Base-by-base conservation (phyloP, 208 protist species). In the Porcisia deanei region DNA sequence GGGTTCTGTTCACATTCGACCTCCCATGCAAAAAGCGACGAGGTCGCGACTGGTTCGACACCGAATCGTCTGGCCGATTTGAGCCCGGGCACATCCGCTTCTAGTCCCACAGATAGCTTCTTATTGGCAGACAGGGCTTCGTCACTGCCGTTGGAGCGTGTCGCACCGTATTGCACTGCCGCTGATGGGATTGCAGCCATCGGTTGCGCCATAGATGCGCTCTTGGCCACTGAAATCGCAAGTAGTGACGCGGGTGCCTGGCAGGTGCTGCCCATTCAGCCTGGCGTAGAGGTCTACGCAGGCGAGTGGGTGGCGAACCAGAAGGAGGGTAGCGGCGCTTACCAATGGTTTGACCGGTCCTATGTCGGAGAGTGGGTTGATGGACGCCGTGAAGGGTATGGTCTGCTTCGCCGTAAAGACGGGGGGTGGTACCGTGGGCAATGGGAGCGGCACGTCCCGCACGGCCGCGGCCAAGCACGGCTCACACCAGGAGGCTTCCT, bases 271-370 rank as follows among this genome's bases (percentile, higher is more conserved):
- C 78, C 78, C 14, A 72, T 82, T 73, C 73, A 76, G 30, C 73
- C 76, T 37, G 80, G 75, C 52, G 77, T 94, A 7, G 94, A 98
- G 80, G 82, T 93, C 55, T 98, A 98, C 84, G 87, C 94, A 22
- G 96, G 96, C 18, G 86, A 97, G 69, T 98, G 96, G 94, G 73
- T 76, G 5, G 73, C 83, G 57, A 91, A 91, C 60, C 74, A 74
- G 14, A 94, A 96, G 73, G 85, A 96, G 43, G 94, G 93, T 54
- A 59, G 63, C 47, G 94, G 93, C 30, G 81, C 90, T 22, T 96
- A 97, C 81, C 90, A 95, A 82, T 96, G 94, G 91, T 22, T 59
- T 22, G 91, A 94, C 76, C 81, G 86, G 49, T 80, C 83, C 37
- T 98, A 97, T 74, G 85, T 90, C 22, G 94, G 94, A 30, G 81